Evolutionary conservation across 2,329 filamentous ascomycete genomes (phyloP), one percentile per base, ranked within the genome.

Genomic region (Clarireedia paspali): DNA sequence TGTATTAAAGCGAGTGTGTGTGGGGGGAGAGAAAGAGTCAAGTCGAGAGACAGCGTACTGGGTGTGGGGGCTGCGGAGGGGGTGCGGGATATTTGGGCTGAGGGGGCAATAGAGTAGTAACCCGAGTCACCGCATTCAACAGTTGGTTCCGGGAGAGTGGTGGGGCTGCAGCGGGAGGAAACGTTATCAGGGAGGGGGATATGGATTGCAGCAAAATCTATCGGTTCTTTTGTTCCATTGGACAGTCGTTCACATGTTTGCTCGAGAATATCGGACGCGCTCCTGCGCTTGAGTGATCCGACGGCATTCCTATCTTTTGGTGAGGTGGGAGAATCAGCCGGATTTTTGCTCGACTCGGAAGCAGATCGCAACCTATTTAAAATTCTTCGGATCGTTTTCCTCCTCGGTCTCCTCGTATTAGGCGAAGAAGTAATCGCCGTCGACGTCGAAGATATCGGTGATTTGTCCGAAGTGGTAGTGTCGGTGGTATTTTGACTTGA

Each of bases 171-270:
- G 27, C 27, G 27, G 27, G 27, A 30, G 6, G 51, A 45, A 23
- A 54, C 47, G 10, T 44, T 34, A 2, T 39, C 17, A 14, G 38
- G 34, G 23, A 45, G 48, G 3, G 42, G 39, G 1, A 54, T 49
- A 10, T 54, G 51, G 15, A 54, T 54, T 49, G 42, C 30, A n/a
- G 51, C 48, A 15, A 48, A 54, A 40, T 54, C 51, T 54, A 54
- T 54, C 27, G 44, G 42, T 30, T 54, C 51, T 17, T 54, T 34
- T 6, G 5, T 30, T 14, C 4, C 27, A 30, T 30, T 30, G 27
- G 27, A 30, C 10, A 30, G 7, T 54, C 44, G 24, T 39, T 45
- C 2, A 7, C 38, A 15, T n/a, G 38, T 15, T 6, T 40, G 27
- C 30, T 12, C 10, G 34, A 45, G 14, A 54, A 44, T 27, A 9